A percentile compares a stretch with the other conserved stretches of the same genome.
Conservation (phyloP, 768 basidiomycete species). For the Russula virescens region DNA sequence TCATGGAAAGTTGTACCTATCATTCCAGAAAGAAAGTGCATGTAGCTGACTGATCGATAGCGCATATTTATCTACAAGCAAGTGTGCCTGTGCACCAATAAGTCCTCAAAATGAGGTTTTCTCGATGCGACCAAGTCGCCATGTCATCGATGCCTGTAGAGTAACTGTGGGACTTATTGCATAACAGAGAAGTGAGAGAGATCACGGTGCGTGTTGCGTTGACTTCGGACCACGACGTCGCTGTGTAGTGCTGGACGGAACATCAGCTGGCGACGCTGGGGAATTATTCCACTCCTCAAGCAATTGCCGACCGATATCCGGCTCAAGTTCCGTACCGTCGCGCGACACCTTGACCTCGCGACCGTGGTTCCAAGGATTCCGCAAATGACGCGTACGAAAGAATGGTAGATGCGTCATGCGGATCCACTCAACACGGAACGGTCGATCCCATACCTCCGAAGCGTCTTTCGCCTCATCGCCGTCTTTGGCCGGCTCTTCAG, state of each 20-base stretch:
- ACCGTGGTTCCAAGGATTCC: constrained; percentile 92
- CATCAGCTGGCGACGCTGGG: constrained; percentile 21
- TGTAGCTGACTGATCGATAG: background rate
- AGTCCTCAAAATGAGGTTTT: too few relatives aligned
- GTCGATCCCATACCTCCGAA: constrained; percentile 55
- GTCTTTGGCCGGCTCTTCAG: constrained; percentile 27
- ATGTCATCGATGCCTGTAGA: background rate
- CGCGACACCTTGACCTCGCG: constrained; percentile 75
- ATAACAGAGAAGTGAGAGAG: background rate
- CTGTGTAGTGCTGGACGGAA: background rate
- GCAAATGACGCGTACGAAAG: constrained; percentile 64
- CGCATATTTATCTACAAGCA: too few relatives aligned
- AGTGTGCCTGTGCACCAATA: too few relatives aligned
- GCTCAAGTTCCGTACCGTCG: constrained; percentile 92
- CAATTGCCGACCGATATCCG: constrained; percentile 58
- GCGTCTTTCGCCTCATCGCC: constrained; percentile 25
- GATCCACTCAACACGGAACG: constrained; percentile 83
- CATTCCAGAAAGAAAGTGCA: background rate
- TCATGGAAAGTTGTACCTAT: constrained; percentile 39
- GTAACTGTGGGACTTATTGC: background rate
- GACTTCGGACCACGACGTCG: constrained; percentile 11
- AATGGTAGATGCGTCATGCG: constrained; percentile 69
- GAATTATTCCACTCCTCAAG: constrained; percentile 62
- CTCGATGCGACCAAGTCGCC: background rate
- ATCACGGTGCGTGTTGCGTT: background rate